Conservation (phyloP, 2,329 filamentous ascomycete genomes). For the Fusarium nygamai region DNA sequence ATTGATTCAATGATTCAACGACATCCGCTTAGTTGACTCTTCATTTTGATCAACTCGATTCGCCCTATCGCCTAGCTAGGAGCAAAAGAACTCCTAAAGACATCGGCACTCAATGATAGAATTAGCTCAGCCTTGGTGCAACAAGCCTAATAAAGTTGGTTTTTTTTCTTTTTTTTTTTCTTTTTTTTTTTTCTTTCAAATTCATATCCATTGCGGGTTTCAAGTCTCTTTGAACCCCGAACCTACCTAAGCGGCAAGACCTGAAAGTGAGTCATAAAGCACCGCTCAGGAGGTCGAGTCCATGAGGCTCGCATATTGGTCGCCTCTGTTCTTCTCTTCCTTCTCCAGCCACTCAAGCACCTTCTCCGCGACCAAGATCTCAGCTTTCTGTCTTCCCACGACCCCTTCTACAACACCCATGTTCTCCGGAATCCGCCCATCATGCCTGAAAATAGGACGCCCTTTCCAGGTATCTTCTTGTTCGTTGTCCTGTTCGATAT, state of each 20-base stretch:
- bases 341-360: slow-evolving; percentile 51
- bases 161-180: too few relatives aligned
- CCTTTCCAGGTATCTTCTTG: slow-evolving; percentile 50
- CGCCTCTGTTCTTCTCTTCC: slow-evolving; percentile 26
- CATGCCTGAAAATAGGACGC: slow-evolving; percentile 47
- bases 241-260: neutral
- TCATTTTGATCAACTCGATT: neutral
- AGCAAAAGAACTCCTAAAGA: neutral
- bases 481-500: slow-evolving; percentile 33
- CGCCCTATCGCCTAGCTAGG: neutral
- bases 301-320: neutral
- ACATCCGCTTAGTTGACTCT: neutral
- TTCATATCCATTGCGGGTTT: neutral
- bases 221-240: neutral
- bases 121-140: neutral
- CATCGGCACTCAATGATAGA: neutral
- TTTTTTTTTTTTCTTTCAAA: too few relatives aligned
- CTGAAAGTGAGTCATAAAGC: neutral
- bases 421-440: slow-evolving; percentile 43
- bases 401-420: slow-evolving; percentile 49
- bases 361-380: slow-evolving; percentile 52
- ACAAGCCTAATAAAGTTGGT: neutral
- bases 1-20: neutral
- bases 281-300: neutral
- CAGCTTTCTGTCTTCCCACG: slow-evolving; percentile 49